Conservation (phyloP, 257 asterid species). For the Coffea eugenioides region DNA sequence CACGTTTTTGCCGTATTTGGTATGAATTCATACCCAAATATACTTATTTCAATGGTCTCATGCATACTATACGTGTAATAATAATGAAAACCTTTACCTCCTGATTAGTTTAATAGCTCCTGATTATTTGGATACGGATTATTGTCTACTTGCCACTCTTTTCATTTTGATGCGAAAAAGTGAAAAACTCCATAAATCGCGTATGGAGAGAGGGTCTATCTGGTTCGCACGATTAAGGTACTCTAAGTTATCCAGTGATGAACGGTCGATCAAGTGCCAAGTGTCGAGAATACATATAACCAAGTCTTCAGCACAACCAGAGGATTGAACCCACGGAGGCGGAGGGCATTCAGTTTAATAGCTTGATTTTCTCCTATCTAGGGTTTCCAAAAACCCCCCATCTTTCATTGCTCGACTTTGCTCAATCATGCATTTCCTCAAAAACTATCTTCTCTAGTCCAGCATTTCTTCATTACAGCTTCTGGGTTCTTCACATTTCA, state of each 20-base stretch:
- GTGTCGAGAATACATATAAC: not conserved
- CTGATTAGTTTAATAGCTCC: too few relatives aligned
- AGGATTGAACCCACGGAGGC: slow-evolving; percentile 5
- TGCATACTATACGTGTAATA: too few relatives aligned
- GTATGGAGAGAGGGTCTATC: not conserved
- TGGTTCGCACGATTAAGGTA: not conserved
- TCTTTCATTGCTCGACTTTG: not conserved
- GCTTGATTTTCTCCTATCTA: slow-evolving; percentile 9
- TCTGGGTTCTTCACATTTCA: slow-evolving; percentile 17
- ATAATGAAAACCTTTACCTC: too few relatives aligned
- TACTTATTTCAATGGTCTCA: too few relatives aligned
- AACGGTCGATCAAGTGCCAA: not conserved
- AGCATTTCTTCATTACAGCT: slow-evolving; percentile 17
- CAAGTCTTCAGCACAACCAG: not conserved
- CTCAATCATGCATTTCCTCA: slow-evolving; percentile 6
- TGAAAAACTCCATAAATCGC: too few relatives aligned
- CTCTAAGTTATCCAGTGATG: not conserved
- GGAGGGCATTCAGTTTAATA: not conserved
- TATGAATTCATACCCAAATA: too few relatives aligned
- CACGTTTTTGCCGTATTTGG: too few relatives aligned
- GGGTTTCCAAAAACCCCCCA: slow-evolving; percentile 35
- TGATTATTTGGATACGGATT: too few relatives aligned
- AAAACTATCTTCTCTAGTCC: slow-evolving; percentile 9
- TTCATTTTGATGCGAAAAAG: too few relatives aligned
- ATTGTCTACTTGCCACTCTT: too few relatives aligned